A percentile compares a stretch with the other conserved stretches of the same genome.
Conservation (phyloP, 305 asterid genomes). For the Nicotiana rustica region DNA sequence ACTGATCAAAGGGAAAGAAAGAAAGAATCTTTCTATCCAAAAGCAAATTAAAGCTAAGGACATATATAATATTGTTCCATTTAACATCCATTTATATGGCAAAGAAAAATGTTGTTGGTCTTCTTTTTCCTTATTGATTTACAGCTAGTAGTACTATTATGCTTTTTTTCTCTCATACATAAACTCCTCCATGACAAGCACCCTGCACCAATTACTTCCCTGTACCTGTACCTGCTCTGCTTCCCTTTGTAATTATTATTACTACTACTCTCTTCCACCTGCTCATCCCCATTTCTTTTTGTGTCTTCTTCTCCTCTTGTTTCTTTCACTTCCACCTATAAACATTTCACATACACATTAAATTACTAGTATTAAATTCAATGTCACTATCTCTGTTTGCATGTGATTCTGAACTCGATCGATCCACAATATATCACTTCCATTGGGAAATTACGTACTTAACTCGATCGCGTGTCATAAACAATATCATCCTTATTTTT, state of each 20-base stretch:
- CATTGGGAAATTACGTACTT: neutral
- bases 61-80: neutral
- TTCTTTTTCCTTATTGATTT: conserved; percentile 34
- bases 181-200: conserved; percentile 61
- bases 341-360: neutral
- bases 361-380: neutral
- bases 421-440: neutral
- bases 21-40: conserved; percentile 34
- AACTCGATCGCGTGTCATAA: neutral
- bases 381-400: neutral
- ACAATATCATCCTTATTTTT: neutral
- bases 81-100: conserved; percentile 59
- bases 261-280: conserved; percentile 42
- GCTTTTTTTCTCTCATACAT: conserved; percentile 47
- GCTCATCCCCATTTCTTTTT: conserved; percentile 39
- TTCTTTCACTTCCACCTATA: conserved; percentile 56
- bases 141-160: conserved; percentile 21
- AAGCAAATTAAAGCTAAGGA: neutral
- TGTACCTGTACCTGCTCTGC: conserved; percentile 31
- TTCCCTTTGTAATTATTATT: neutral
- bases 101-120: conserved; percentile 45
- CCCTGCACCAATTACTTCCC: conserved; percentile 48
- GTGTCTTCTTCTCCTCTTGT: conserved; percentile 43
- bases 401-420: neutral
- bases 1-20: neutral